Evolutionary conservation across 1,284 basidiomycete genomes (phyloP).

Genomic region (Mycena sp.): DNA sequence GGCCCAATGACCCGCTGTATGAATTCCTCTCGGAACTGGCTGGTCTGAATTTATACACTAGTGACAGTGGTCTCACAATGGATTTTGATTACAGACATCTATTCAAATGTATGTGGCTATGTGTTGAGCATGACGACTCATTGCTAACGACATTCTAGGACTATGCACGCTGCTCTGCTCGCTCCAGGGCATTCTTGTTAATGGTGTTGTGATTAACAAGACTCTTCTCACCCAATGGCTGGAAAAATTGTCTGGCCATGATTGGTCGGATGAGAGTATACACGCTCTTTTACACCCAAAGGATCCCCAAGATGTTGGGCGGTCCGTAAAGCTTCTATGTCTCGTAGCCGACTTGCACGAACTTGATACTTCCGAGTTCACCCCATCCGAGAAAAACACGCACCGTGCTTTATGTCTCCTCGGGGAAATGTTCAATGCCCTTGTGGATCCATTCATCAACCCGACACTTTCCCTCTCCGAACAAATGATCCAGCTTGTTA

Average conservation of each 20-base stretch:
- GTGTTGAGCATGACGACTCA: not conserved
- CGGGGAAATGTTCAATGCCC: too few relatives aligned
- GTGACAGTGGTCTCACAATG: constrained; percentile 26
- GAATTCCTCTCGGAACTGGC: constrained; percentile 22
- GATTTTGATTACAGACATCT: constrained; percentile 37
- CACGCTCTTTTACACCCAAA: too few relatives aligned
- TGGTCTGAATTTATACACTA: constrained; percentile 33
- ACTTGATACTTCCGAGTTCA: constrained; percentile 26
- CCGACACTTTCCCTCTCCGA: constrained; percentile 38
- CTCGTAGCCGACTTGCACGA: constrained; percentile 31
- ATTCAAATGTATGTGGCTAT: constrained; percentile 32
- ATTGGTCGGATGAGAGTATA: too few relatives aligned
- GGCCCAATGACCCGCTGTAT: constrained; percentile 10
- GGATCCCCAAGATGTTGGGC: too few relatives aligned
- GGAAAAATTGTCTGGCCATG: too few relatives aligned
- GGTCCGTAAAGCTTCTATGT: constrained; percentile 32
- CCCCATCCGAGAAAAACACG: constrained; percentile 13
- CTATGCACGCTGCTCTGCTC: not conserved
- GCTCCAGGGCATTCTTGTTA: too few relatives aligned
- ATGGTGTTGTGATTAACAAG: too few relatives aligned
- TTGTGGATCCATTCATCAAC: constrained; percentile 37
- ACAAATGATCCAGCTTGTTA: constrained; percentile 34
- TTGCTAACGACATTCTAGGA: not conserved
- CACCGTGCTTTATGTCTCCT: constrained; percentile 33
- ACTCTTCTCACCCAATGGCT: too few relatives aligned